A percentile compares a stretch with the other conserved stretches of the same genome.
These are phyloP conservation scores for Candida buenavistaensis DNA, from an alignment of 1,139 yeast species.

Conservation along the genomic window DNA sequence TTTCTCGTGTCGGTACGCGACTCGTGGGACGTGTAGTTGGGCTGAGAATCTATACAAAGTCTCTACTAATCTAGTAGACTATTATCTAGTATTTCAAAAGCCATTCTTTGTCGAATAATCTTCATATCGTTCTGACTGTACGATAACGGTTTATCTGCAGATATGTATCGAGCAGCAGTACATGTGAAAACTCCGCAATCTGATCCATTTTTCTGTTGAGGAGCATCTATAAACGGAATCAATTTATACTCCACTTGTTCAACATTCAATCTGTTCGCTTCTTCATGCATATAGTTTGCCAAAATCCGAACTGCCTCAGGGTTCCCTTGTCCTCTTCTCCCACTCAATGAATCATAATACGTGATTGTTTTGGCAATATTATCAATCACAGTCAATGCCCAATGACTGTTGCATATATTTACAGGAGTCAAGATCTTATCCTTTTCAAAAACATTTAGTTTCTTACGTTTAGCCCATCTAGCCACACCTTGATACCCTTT, in stretches of 20 bases:
- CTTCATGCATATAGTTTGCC: constrained; percentile 60
- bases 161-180: constrained; percentile 65
- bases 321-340: constrained; percentile 49
- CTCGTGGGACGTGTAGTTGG: too few relatives aligned
- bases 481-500: constrained; percentile 82
- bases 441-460: constrained; percentile 62
- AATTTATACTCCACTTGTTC: constrained; percentile 36
- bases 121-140: constrained; percentile 75
- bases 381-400: constrained; percentile 88
- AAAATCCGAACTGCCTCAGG: constrained; percentile 54
- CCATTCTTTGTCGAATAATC: constrained; percentile 69
- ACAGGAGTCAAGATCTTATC: constrained; percentile 79
- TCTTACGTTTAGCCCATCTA: constrained; percentile 87
- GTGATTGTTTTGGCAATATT: constrained; percentile 56
- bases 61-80: constrained; percentile 16
- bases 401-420: constrained; percentile 79
- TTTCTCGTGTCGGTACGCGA: too few relatives aligned
- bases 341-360: constrained; percentile 72
- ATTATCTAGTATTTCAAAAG: constrained; percentile 41
- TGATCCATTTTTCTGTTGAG: constrained; percentile 85
- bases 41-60: too few relatives aligned
- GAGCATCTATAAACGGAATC: constrained; percentile 50
- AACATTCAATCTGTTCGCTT: constrained; percentile 45
- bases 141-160: constrained; percentile 45
- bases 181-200: constrained; percentile 97